phyloP scores from a whole-genome alignment of 1,284 basidiomycete genomes.

The Ceratobasidium sp. region DNA sequence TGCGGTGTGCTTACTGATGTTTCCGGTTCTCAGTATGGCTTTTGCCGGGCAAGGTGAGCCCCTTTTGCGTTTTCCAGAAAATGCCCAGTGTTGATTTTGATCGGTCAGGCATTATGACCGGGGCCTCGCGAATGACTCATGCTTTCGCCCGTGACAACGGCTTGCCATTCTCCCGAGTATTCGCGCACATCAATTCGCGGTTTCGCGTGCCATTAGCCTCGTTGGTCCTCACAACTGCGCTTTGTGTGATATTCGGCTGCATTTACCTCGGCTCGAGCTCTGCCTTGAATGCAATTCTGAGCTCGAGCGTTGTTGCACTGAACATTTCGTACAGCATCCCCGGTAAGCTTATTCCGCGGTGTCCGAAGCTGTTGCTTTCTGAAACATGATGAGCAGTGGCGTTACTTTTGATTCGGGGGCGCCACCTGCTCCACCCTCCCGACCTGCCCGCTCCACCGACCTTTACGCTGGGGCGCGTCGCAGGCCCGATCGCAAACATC shows the following conservation, averaged over 20 bases:
- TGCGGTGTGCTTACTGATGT: conserved; percentile 67
- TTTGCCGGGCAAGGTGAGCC: conserved; percentile 48
- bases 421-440: conserved; percentile 53
- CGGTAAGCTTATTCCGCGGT: conserved; percentile 49
- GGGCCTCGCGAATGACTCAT: conserved; percentile 75
- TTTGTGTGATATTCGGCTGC: conserved; percentile 61
- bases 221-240: conserved; percentile 67
- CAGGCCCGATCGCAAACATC: conserved; percentile 57
- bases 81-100: conserved; percentile 33
- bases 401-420: conserved; percentile 59
- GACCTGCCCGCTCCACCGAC: conserved; percentile 51
- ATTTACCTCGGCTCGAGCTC: conserved; percentile 68
- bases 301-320: conserved; percentile 59
- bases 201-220: conserved; percentile 68
- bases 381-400: conserved; percentile 49
- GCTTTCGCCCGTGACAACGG: conserved; percentile 78
- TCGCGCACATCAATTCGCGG: conserved; percentile 63
- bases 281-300: conserved; percentile 62
- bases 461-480: conserved; percentile 54
- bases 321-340: conserved; percentile 60
- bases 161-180: conserved; percentile 67
- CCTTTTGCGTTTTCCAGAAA: background rate
- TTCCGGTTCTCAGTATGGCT: conserved; percentile 59
- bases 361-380: conserved; percentile 1
- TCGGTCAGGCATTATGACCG: conserved; percentile 65